phyloP scores from a whole-genome alignment of 768 basidiomycete genomes.

The Tylopilus cervinicoccineus region DNA sequence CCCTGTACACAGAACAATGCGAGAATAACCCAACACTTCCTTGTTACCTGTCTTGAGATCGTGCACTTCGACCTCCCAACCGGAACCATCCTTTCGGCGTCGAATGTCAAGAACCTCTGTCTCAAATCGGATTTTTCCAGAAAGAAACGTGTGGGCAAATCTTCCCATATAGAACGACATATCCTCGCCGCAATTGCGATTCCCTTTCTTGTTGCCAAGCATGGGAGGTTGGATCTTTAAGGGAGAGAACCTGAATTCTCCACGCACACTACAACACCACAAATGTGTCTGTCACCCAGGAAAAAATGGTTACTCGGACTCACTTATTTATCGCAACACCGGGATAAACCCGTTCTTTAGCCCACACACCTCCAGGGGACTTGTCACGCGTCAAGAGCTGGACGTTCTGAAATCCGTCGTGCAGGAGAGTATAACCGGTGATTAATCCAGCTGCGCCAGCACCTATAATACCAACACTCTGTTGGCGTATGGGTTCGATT shows the following conservation, averaged over 20 bases:
- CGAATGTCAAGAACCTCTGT: conserved; percentile 48
- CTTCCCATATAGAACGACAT: conserved; percentile 53
- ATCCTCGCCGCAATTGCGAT: conserved; percentile 50
- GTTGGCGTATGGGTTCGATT: conserved; percentile 8
- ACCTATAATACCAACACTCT: conserved; percentile 46
- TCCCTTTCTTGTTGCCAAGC: conserved; percentile 29
- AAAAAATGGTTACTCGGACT: conserved; percentile 14
- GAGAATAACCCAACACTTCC: conserved; percentile 39
- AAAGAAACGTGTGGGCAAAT: conserved; percentile 46
- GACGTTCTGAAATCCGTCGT: conserved; percentile 55
- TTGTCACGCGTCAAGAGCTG: conserved; percentile 53
- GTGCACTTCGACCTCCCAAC: conserved; percentile 45
- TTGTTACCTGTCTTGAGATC: conserved; percentile 16
- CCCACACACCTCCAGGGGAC: conserved; percentile 58
- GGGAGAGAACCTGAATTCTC: conserved; percentile 57
- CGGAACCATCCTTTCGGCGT: conserved; percentile 25
- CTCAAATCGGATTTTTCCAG: conserved; percentile 41
- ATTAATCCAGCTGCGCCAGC: conserved; percentile 58
- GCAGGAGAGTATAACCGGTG: conserved; percentile 50
- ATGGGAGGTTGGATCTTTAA: conserved; percentile 47
- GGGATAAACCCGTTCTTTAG: conserved; percentile 50
- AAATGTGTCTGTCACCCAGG: neutral
- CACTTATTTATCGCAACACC: conserved; percentile 60
- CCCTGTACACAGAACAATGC: conserved; percentile 59
- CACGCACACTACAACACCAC: conserved; percentile 46